These are phyloP conservation scores for Drosera capensis DNA, from an alignment of 148 eudicot species.

Conservation along the genomic window DNA sequence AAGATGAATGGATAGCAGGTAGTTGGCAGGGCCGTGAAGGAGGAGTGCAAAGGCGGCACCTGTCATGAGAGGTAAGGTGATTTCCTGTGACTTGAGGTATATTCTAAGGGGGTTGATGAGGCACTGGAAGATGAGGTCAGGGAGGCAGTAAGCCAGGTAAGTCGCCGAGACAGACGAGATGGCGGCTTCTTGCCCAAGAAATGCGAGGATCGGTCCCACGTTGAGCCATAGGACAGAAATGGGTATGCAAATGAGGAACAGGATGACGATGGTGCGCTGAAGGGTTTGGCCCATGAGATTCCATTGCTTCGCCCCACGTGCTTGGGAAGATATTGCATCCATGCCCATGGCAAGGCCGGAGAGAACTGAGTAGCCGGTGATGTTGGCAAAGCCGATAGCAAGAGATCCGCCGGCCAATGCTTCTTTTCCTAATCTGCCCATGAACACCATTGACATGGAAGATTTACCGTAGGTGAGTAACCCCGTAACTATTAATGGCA, in stretches of 20 bases:
- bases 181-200: conserved; percentile 22
- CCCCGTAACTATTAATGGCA: conserved; percentile 49
- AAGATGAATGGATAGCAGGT: conserved; percentile 11
- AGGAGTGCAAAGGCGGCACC: conserved; percentile 18
- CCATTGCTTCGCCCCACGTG: conserved; percentile 55
- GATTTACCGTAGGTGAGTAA: conserved; percentile 50
- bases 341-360: conserved; percentile 62
- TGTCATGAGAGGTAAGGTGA: conserved; percentile 20
- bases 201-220: conserved; percentile 16
- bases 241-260: conserved; percentile 20
- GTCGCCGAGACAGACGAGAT: conserved; percentile 17
- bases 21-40: conserved; percentile 22
- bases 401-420: conserved; percentile 59
- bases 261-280: conserved; percentile 26
- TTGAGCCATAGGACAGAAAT: conserved; percentile 28
- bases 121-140: conserved; percentile 23
- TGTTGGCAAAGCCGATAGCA: conserved; percentile 58
- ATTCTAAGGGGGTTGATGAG: conserved; percentile 16
- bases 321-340: conserved; percentile 73
- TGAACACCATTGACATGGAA: conserved; percentile 40
- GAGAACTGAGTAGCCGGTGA: conserved; percentile 57
- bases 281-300: conserved; percentile 44
- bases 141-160: conserved; percentile 20
- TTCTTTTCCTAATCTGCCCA: conserved; percentile 48
- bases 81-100: conserved; percentile 23